Evolutionary conservation across 306 rosid genomes (phyloP).

Genomic region (Acacia confusa): DNA sequence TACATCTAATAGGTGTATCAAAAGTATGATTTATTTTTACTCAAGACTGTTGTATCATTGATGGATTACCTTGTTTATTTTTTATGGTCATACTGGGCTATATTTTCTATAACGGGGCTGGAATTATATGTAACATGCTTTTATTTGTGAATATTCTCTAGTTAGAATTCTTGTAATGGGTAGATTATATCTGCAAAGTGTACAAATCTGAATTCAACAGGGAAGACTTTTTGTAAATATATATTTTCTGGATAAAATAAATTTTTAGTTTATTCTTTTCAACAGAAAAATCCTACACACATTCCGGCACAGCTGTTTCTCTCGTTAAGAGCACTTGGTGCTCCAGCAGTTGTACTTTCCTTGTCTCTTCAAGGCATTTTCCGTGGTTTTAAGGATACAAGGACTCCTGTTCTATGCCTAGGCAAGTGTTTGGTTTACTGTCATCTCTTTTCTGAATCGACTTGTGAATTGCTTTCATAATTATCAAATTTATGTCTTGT

Average conservation of each 20-base stretch:
- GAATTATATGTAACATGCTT: background rate
- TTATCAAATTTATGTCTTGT: constrained; percentile 14
- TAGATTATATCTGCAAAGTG: background rate
- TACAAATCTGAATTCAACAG: background rate
- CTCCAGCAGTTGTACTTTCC: constrained; percentile 95
- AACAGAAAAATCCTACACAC: constrained; percentile 68
- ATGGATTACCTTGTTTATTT: background rate
- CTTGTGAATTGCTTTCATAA: background rate
- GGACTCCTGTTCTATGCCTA: constrained; percentile 86
- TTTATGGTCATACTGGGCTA: background rate
- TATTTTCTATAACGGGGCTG: background rate
- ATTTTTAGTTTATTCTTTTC: constrained; percentile 21
- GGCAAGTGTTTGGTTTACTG: constrained; percentile 54
- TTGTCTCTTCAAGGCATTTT: constrained; percentile 98
- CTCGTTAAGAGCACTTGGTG: constrained; percentile 83
- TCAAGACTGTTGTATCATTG: background rate
- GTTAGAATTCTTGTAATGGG: constrained; percentile 2
- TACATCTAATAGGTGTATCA: constrained; percentile 75
- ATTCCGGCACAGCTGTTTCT: constrained; percentile 69
- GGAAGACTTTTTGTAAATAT: background rate
- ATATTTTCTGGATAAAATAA: background rate
- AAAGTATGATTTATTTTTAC: constrained; percentile 50
- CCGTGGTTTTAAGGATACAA: constrained; percentile 96
- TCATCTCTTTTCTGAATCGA: constrained; percentile 12
- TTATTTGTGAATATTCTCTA: constrained; percentile 6